A percentile compares a stretch with the other conserved stretches of the same genome.
Conservation (phyloP, 2,329 filamentous ascomycete genomes). For the Paecilomyces dactylethromorphus region DNA sequence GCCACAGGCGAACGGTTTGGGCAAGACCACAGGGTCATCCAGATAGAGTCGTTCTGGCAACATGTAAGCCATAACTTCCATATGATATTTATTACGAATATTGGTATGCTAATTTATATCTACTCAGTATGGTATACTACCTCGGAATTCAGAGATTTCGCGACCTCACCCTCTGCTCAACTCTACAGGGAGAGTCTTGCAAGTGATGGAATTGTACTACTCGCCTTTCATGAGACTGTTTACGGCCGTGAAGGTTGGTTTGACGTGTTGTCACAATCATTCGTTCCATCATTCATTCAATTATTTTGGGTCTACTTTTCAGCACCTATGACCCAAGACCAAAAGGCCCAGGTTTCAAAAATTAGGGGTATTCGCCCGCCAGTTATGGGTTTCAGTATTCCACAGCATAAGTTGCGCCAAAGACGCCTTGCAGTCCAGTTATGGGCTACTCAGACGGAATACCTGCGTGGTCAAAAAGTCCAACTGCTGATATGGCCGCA, state of each 20-base stretch:
- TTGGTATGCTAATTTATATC: background rate
- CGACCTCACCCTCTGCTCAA: background rate
- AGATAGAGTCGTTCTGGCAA: background rate
- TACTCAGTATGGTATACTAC: background rate
- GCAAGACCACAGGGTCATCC: background rate
- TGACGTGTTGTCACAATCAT: background rate
- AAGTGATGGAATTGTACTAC: background rate
- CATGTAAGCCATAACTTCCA: background rate
- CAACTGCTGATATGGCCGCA: conserved; percentile 7
- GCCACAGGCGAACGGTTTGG: background rate
- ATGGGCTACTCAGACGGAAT: conserved; percentile 4
- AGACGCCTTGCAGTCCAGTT: background rate
- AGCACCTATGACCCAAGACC: conserved; percentile 3
- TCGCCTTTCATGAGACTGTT: background rate
- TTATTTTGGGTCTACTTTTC: conserved; percentile 8
- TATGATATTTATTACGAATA: background rate
- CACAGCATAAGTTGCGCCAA: background rate
- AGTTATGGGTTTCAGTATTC: background rate
- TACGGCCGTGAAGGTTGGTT: background rate
- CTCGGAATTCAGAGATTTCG: background rate
- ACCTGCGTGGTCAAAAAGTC: conserved; percentile 2
- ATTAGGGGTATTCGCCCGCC: conserved; percentile 1
- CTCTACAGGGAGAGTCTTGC: background rate
- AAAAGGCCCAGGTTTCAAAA: conserved; percentile 1
- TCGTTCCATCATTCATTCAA: conserved; percentile 1